Percentiles rank a stretch among this genome's conserved stretches.
Conservation (phyloP, 768 basidiomycete genomes). For the Lentinula edodes region DNA sequence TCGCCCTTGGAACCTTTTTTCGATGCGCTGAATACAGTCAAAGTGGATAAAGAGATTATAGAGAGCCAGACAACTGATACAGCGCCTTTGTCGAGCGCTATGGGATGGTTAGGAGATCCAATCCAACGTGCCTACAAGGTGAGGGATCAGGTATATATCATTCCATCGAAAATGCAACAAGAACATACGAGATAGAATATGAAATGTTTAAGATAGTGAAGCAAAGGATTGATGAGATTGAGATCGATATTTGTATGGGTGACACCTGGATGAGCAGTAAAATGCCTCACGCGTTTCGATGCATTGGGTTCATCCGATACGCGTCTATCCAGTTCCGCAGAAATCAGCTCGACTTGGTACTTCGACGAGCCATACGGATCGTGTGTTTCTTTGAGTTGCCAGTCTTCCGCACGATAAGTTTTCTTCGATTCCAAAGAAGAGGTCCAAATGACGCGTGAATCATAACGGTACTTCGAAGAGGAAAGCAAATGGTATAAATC, state of each 20-base stretch:
- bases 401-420: constrained; percentile 59
- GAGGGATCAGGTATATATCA: not conserved
- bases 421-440: constrained; percentile 61
- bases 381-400: constrained; percentile 58
- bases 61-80: constrained; percentile 61
- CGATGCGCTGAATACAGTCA: constrained; percentile 28
- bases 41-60: constrained; percentile 48
- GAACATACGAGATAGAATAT: constrained; percentile 60
- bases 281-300: constrained; percentile 41
- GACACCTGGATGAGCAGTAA: constrained; percentile 66
- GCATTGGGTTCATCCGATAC: constrained; percentile 22
- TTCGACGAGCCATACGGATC: constrained; percentile 70
- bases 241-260: constrained; percentile 57
- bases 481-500: constrained; percentile 46
- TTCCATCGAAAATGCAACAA: not conserved
- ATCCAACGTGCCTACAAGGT: constrained; percentile 53
- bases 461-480: constrained; percentile 33
- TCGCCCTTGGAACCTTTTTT: not conserved
- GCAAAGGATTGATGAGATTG: constrained; percentile 38
- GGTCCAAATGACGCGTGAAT: constrained; percentile 71
- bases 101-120: constrained; percentile 65
- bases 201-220: constrained; percentile 42
- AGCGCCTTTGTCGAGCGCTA: constrained; percentile 58
- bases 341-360: constrained; percentile 71
- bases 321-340: constrained; percentile 44